Evolutionary conservation across 2,329 filamentous ascomycete species (phyloP), one percentile per base, ranked within the genome.

Genomic region (Aspergillus arachidicola): DNA sequence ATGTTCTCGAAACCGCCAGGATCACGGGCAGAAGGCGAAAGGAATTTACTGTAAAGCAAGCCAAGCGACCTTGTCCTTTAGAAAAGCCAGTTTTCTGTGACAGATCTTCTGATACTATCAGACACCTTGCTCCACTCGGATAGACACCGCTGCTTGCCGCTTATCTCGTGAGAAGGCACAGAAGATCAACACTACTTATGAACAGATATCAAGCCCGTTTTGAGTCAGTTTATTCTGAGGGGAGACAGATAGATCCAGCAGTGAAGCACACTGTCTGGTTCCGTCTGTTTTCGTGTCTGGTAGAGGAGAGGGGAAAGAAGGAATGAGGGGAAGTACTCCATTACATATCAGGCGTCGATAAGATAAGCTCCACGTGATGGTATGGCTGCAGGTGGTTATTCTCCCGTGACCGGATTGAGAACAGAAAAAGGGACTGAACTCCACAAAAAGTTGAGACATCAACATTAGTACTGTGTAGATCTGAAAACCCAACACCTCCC

Each of bases 1-100:
- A 98, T 98, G 5, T 57, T 69, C 23, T 60, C 32, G 9, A 11
- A 11, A 23, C 32, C 30, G 6, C n/a, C 34, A 38, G 32, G 6
- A 11, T 28, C 51, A 55, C 51, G 32, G 34, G 16, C 2, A 38
- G 28, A 10, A 4, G 19, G 11, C 11, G 30, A 28, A 32, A 38
- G 2, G 10, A 14, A 38, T 12, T 55, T 55, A 38, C 32, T 38
- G 32, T 9, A 23, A 38, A 55, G 14, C 21, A 55, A 38, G 48
- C 38, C 16, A 32, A 46, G 21, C 7, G 41, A 16, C n/a, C 14
- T 26, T 55, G 16, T 26, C n/a, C 19, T 28, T 14, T 30, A 54
- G 6, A 30, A 59, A 54, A 38, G 50, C 46, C 26, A 54, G 30
- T 23, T 19, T 36, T 11, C 34, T 23, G 51, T 21, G 51, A 38